Evolutionary conservation across 441 rosid species (phyloP).

Genomic region (Gossypium trilobum): DNA sequence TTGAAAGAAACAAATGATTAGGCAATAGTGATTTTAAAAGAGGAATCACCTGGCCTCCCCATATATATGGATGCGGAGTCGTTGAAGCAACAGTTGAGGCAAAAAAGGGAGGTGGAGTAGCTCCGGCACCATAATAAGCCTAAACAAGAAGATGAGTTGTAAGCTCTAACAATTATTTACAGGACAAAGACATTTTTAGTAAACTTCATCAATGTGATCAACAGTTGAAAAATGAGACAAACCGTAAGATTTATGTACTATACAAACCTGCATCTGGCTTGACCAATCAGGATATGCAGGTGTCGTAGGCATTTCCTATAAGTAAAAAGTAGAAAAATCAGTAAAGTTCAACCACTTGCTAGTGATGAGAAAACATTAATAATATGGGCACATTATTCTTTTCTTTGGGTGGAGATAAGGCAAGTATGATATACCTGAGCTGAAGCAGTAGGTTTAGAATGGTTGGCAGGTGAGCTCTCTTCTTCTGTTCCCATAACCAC

Average conservation of each 20-base stretch:
- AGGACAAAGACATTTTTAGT: background rate
- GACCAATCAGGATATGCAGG: conserved; percentile 87
- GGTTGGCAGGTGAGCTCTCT: conserved; percentile 57
- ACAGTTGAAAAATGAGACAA: conserved; percentile 2
- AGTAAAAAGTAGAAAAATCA: conserved; percentile 8
- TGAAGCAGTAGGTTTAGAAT: conserved; percentile 66
- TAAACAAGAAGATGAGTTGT: conserved; percentile 28
- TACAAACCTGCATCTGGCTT: conserved; percentile 71
- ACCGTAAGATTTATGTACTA: background rate
- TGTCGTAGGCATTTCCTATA: conserved; percentile 60
- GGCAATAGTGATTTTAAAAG: conserved; percentile 1
- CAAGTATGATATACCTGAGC: conserved; percentile 39
- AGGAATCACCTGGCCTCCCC: conserved; percentile 80
- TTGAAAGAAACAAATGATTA: background rate
- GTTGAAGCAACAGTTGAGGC: conserved; percentile 86
- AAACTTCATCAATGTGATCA: background rate
- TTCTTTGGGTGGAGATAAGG: background rate
- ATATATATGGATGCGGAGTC: conserved; percentile 74
- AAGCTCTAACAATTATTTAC: conserved; percentile 16
- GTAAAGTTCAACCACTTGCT: background rate
- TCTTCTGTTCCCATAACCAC: conserved; percentile 64
- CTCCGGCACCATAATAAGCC: conserved; percentile 93
- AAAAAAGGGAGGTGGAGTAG: conserved; percentile 69
- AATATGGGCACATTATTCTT: background rate
- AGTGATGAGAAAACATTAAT: conserved; percentile 2